Percentiles rank a stretch among this genome's conserved stretches.
phyloP scores from a whole-genome alignment of 2,329 filamentous ascomycete species.

The Immersiporthe knoxdaviesiana region DNA sequence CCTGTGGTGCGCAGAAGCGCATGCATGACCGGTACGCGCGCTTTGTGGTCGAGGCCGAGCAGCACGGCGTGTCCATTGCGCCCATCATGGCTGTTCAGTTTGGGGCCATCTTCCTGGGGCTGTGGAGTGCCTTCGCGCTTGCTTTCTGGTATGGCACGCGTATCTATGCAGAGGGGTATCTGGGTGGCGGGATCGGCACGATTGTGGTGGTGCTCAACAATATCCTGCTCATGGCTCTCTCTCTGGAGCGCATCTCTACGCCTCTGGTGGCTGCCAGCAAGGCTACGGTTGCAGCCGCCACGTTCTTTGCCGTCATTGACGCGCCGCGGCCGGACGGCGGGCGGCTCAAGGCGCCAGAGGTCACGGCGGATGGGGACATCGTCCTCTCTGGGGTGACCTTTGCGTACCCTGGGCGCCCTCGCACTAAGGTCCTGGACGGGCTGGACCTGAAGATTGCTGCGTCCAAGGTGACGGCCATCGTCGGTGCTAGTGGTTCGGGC shows the following conservation, averaged over 20 bases:
- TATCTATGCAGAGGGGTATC: constrained; percentile 49
- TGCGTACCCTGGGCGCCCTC: constrained; percentile 69
- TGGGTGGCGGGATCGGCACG: constrained; percentile 53
- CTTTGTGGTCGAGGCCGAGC: constrained; percentile 59
- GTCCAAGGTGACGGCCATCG: constrained; percentile 73
- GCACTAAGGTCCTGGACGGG: constrained; percentile 65
- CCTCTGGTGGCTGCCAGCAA: constrained; percentile 63
- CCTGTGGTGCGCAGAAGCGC: constrained; percentile 62
- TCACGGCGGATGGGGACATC: constrained; percentile 57
- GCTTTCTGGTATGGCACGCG: constrained; percentile 67
- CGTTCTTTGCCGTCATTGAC: constrained; percentile 60
- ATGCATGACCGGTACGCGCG: constrained; percentile 56
- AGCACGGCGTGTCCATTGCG: constrained; percentile 51
- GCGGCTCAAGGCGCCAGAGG: constrained; percentile 52
- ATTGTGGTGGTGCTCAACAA: constrained; percentile 63
- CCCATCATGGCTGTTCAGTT: constrained; percentile 59
- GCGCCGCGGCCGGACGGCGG: constrained; percentile 46
- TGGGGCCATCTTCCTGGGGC: constrained; percentile 57
- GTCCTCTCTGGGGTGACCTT: constrained; percentile 69
- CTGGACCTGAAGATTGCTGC: constrained; percentile 62
- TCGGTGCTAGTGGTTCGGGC: constrained; percentile 72
- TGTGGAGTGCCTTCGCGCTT: constrained; percentile 55
- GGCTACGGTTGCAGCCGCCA: constrained; percentile 59
- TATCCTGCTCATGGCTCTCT: constrained; percentile 61
- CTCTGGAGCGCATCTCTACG: constrained; percentile 59